Evolutionary conservation across 176 grass and related monocot species (phyloP).

Genomic region (Tuctoria greenei): DNA sequence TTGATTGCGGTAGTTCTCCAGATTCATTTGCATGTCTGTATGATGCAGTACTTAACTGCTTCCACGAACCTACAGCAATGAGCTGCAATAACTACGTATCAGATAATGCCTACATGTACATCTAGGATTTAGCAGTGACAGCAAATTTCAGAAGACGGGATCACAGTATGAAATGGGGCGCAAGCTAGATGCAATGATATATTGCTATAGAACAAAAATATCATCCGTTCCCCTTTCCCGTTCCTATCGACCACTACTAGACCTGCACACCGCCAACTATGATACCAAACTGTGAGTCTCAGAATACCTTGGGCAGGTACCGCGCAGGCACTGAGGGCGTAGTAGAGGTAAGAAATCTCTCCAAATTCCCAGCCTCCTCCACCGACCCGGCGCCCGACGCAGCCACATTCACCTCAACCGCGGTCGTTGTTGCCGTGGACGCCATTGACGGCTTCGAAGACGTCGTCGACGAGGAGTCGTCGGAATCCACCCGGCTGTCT

Average conservation of each 20-base stretch:
- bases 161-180: not conserved
- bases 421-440: constrained; percentile 24
- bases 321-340: constrained; percentile 64
- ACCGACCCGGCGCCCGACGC: not conserved
- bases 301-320: constrained; percentile 59
- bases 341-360: constrained; percentile 75
- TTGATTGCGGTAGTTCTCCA: not conserved
- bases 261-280: not conserved
- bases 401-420: constrained; percentile 14
- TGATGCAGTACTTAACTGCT: not conserved
- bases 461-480: constrained; percentile 57
- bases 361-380: constrained; percentile 61
- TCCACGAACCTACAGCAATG: not conserved
- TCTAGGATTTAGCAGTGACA: not conserved
- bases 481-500: constrained; percentile 55
- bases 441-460: constrained; percentile 51
- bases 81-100: not conserved
- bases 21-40: not conserved
- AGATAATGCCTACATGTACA: not conserved
- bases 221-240: too few relatives aligned
- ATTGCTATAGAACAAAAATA: too few relatives aligned
- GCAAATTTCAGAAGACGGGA: not conserved
- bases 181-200: not conserved
- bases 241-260: not conserved
- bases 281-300: not conserved